These are phyloP conservation scores for Sphagnum contortum DNA, from an alignment of 225 moss, liverwort and hornwort species.

Conservation along the genomic window DNA sequence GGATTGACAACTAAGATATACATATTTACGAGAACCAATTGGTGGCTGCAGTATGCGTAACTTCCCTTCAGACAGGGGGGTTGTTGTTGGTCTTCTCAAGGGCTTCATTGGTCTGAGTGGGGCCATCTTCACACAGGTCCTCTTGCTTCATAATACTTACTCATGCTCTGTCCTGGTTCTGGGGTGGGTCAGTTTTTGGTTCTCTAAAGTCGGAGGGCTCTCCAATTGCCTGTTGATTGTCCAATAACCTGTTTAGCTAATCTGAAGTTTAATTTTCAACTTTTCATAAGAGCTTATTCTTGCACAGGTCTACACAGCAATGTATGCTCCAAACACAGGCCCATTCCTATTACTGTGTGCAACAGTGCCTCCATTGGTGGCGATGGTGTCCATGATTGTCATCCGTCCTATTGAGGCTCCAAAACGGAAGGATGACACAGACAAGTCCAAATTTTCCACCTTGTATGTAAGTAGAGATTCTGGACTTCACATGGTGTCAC, in stretches of 20 bases:
- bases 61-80: slow-evolving; percentile 87
- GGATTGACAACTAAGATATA: too few species aligned
- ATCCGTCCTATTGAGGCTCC: slow-evolving; percentile 74
- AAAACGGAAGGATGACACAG: slow-evolving; percentile 75
- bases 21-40: too few species aligned
- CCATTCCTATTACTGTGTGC: slow-evolving; percentile 90
- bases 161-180: not conserved
- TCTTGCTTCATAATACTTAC: not conserved
- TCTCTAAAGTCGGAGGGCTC: too few species aligned
- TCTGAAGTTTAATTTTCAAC: too few species aligned
- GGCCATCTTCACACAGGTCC: slow-evolving; percentile 92
- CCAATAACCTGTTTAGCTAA: too few species aligned
- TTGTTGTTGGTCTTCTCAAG: slow-evolving; percentile 91
- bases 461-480: slow-evolving; percentile 68
- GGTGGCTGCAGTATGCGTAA: slow-evolving; percentile 78
- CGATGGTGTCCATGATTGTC: slow-evolving; percentile 69
- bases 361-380: slow-evolving; percentile 73
- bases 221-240: too few species aligned
- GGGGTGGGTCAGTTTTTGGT: too few species aligned
- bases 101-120: slow-evolving; percentile 97
- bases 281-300: too few species aligned
- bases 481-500: too few species aligned
- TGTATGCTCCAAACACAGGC: slow-evolving; percentile 89
- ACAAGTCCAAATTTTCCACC: slow-evolving; percentile 79
- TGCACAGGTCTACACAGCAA: slow-evolving; percentile 85